Evolutionary conservation across 2,329 filamentous ascomycete genomes (phyloP), one percentile per base, ranked within the genome.

Genomic region (Hypoxylon sp.): DNA sequence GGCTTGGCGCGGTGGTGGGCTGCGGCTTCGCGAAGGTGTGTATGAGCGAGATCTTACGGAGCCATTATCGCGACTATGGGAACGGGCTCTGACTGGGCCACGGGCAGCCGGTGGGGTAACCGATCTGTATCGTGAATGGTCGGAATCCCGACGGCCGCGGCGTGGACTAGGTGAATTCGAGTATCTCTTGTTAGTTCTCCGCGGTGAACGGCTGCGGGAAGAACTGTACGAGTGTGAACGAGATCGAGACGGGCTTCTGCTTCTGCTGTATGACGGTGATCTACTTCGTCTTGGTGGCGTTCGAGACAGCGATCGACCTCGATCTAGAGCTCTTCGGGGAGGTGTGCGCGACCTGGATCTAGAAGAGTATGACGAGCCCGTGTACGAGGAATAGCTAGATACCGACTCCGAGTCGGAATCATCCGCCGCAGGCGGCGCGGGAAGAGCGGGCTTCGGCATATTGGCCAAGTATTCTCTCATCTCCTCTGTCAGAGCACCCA

Each of bases 401-500:
- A 86, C 83, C 0, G 87, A 90, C 34, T 89, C 87, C 0, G 86
- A 86, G 54, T 87, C 85, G 0, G 86, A 87, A 37, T 84, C 78
- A 23, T 77, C 76, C 6, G 72, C 75, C 1, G 77, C 76, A 15
- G 83, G 78, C 1, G 89, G 75, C 1, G 90, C 84, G 4, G 89
- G 89, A 16, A 89, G 75, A 1, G 88, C 81, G 2, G 92, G 91
- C 68, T 95, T 94, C 8, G 92, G 92, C 72, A 95, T 84, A 67
- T 91, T 96, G 69, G 92, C 89, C 48, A 99, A 80, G 68, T 88
- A 86, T 66, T 95, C 90, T 71, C 94, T 87, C 91, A 97, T 96
- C 61, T 91, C 89, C 69, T 99, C 94, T 2, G 94, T 99, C 55
- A 99, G 80, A 16, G 84, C 85, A 68, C 94, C 94, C 89, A 99